Base-by-base conservation (phyloP, 306 rosid species). In the Purshia tridentata region DNA sequence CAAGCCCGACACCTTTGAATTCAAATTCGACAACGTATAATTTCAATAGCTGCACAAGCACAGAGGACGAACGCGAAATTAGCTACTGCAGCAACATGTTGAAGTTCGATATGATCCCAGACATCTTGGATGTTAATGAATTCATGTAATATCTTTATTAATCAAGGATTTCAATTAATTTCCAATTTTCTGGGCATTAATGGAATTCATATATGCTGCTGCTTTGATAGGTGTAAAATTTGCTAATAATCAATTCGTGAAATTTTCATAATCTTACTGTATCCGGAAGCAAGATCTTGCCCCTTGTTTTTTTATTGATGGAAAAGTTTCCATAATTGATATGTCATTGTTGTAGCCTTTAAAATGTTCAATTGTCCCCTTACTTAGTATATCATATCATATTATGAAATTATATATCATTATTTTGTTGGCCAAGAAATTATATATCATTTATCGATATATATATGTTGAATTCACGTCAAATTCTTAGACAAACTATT, bases 1-100 rank as follows among this genome's bases (percentile, higher is more conserved):
- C 96, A 12, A 92, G 94, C 65, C 89, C 91, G 37, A 81, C 89
- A 5, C 87, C 82, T 12, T 67, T 90, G 78, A 91, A 93, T 55
- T 94, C 98, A 0, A 91, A 80, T 61, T 94, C 80, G 63, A 77
- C 97, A 1, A 84, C 92, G 1, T 65, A 75, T 6, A 5, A 53
- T 51, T 57, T 87, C 63, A 79, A 77, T 11, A 79, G 89, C 74
- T 55, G 79, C 82, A 72, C 35, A 29, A 29, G 72, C 54, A 80
- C 88, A 1, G 97, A 94, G 74, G 99, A 91, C 49, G 99, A 95
- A 72, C 85, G 86, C 57, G 95, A 91, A 6, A 6, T 5, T 55
- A 91, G 96, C 86, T 88, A 91, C 62, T 85, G 88, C 9, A 81
- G 87, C 65, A 78, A 84, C 76, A 80, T 85, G 78, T 77, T 90